These are phyloP conservation scores for Syzygium jambos DNA, from an alignment of 345 rosid genomes.

Conservation along the genomic window DNA sequence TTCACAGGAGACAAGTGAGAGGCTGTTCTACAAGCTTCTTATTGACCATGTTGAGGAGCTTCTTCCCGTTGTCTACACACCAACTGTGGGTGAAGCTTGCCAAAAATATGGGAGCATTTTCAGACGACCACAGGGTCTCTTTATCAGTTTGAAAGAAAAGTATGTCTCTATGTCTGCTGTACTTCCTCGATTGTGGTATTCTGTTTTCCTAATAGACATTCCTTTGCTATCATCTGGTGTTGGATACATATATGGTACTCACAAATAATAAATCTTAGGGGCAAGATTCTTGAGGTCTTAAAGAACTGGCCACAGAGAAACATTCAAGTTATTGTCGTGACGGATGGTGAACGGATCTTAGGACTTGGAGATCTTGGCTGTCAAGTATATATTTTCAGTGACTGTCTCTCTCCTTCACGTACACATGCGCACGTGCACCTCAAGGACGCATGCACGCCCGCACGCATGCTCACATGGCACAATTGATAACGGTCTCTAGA, in stretches of 20 bases:
- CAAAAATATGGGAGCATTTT: conserved; percentile 95
- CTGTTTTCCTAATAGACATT: not conserved
- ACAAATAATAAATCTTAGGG: conserved; percentile 32
- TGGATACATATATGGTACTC: not conserved
- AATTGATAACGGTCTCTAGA: not conserved
- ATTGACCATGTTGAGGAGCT: conserved; percentile 88
- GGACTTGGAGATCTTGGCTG: conserved; percentile 98
- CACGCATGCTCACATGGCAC: not conserved
- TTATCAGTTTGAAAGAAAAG: conserved; percentile 90
- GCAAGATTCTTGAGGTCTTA: conserved; percentile 72
- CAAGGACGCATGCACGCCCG: not conserved
- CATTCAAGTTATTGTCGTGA: conserved; percentile 93
- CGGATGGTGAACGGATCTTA: conserved; percentile 92
- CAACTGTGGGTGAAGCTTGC: conserved; percentile 98
- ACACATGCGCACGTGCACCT: not conserved
- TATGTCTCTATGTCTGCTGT: conserved; percentile 17
- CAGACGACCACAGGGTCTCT: conserved; percentile 92
- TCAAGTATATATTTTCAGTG: conserved; percentile 38
- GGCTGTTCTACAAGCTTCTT: conserved; percentile 81
- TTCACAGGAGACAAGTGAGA: conserved; percentile 75
- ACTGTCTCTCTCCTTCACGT: not conserved
- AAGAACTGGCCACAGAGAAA: conserved; percentile 94
- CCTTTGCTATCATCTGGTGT: not conserved
- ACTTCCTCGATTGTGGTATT: not conserved
- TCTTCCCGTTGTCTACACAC: conserved; percentile 90